Evolutionary conservation across 2,329 filamentous ascomycete species (phyloP).

Genomic region (Thielaviopsis populi): DNA sequence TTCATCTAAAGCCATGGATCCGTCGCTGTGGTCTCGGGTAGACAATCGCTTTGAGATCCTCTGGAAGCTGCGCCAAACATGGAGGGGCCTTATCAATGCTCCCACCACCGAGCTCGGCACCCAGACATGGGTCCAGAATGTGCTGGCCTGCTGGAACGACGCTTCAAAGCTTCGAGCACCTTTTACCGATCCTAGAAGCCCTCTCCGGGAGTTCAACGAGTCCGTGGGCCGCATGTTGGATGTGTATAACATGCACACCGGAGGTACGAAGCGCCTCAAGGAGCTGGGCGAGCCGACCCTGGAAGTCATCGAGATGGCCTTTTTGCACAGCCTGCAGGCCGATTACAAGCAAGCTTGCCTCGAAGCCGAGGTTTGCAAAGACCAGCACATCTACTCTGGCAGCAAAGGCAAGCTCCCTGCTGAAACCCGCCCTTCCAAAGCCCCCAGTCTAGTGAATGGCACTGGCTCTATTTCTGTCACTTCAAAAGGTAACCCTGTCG

Average conservation of each 20-base stretch:
- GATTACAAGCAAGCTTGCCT: slow-evolving; percentile 13
- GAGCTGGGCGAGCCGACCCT: slow-evolving; percentile 8
- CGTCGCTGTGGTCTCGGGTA: slow-evolving; percentile 9
- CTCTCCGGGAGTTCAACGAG: slow-evolving; percentile 38
- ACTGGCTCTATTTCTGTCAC: neutral
- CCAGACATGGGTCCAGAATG: slow-evolving; percentile 6
- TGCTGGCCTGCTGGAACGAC: slow-evolving; percentile 12
- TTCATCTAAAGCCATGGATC: slow-evolving; percentile 17
- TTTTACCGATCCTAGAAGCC: slow-evolving; percentile 24
- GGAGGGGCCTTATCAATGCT: slow-evolving; percentile 10
- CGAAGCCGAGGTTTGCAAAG: neutral
- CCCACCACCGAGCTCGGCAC: slow-evolving; percentile 5
- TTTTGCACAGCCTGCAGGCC: slow-evolving; percentile 5
- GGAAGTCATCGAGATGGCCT: slow-evolving; percentile 9
- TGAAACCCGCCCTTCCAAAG: neutral
- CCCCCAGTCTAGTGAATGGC: neutral
- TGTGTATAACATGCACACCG: slow-evolving; percentile 14
- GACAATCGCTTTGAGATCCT: slow-evolving; percentile 8
- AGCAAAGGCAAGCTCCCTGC: neutral
- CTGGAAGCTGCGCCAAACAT: slow-evolving; percentile 12
- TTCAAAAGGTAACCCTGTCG: neutral
- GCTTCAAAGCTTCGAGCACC: slow-evolving; percentile 8
- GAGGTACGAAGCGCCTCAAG: slow-evolving; percentile 5
- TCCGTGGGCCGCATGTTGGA: slow-evolving; percentile 27
- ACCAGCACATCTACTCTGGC: too few species aligned